Base-by-base conservation (phyloP, 129 eudicot genomes). In the Glebionis coronaria region DNA sequence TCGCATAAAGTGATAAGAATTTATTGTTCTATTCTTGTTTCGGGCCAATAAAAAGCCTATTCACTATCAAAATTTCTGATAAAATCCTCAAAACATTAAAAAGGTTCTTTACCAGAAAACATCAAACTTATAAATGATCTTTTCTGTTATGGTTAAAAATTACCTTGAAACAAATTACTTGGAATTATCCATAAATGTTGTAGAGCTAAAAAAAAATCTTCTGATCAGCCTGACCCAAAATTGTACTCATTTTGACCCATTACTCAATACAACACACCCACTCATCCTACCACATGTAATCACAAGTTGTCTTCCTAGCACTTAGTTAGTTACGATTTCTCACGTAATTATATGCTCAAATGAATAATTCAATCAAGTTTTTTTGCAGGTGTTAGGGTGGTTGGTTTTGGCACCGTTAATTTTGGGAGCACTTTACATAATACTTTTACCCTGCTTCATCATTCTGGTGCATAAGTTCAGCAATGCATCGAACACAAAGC, bases 361-460 rank as follows among this genome's bases (percentile, higher is more conserved):
- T 28, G 40, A 5, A 35, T 35, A 7, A 35, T 35, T 35, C 40
- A 5, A 35, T 35, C 40, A 35, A 35, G 40, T 5, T 49, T 58
- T 23, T 15, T 75, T 75, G 68, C 74, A 75, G 79, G 60, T 75
- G 69, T 42, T 75, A 56, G 79, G 79, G 63, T 75, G 79, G 79
- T 59, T 75, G 69, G 73, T 75, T 59, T 68, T 75, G 74, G 69
- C 74, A 68, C 79, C 79, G 10, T 38, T 75, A 27, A 75, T 75
- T 56, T 42, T 75, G 15, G 79, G 74, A 35, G 73, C 56, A 51
- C 64, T 75, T 6, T 75, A 75, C 42, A 27, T 75, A 1, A 16
- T 75, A n/a, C 69, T 75, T 50, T 40, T 75, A 42, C 79, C 79
- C 2, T 25, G 44, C 49, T 75, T 75, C 31, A 69, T 60, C 61